Conservation (phyloP, 192 early-diverging fungal genomes). For the Kickxella alabastrina region DNA sequence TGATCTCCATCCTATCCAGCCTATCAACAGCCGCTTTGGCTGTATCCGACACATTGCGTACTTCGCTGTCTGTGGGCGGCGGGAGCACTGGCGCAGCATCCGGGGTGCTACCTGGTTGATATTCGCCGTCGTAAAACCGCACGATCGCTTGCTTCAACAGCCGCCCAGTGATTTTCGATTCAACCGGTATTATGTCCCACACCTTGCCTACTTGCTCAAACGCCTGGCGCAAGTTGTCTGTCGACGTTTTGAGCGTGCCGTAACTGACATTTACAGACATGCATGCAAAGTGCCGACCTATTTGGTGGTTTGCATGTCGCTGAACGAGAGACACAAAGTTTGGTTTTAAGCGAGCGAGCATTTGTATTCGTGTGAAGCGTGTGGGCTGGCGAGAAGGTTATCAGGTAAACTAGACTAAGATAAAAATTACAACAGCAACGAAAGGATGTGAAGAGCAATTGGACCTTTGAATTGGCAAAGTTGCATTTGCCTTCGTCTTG, state of each 20-base stretch:
- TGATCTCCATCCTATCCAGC: constrained; percentile 19
- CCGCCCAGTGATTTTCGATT: constrained; percentile 14
- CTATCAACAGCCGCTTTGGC: constrained; percentile 10
- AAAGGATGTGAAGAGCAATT: too few species aligned
- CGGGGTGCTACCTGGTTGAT: constrained; percentile 12
- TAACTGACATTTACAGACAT: constrained; percentile 30
- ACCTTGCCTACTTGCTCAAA: constrained; percentile 40
- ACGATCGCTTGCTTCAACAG: constrained; percentile 26
- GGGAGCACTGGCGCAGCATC: constrained; percentile 21
- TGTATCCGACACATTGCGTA: constrained; percentile 1
- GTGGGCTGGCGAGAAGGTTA: too few species aligned
- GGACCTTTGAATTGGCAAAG: too few species aligned
- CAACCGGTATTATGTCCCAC: constrained; percentile 32
- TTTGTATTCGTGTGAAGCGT: too few species aligned
- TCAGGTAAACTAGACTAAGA: too few species aligned
- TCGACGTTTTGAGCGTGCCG: constrained; percentile 17
- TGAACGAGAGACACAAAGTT: too few species aligned
- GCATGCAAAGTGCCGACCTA: constrained; percentile 29
- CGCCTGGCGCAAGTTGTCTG: constrained; percentile 12
- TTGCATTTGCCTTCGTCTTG: too few species aligned
- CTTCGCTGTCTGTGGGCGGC: constrained; percentile 22
- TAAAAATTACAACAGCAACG: too few species aligned
- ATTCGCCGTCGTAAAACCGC: constrained; percentile 34
- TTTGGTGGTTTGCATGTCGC: too few species aligned
- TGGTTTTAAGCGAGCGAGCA: too few species aligned